These are phyloP conservation scores for Eucalyptus erythrocorys DNA, from an alignment of 345 rosid genomes.

Conservation along the genomic window DNA sequence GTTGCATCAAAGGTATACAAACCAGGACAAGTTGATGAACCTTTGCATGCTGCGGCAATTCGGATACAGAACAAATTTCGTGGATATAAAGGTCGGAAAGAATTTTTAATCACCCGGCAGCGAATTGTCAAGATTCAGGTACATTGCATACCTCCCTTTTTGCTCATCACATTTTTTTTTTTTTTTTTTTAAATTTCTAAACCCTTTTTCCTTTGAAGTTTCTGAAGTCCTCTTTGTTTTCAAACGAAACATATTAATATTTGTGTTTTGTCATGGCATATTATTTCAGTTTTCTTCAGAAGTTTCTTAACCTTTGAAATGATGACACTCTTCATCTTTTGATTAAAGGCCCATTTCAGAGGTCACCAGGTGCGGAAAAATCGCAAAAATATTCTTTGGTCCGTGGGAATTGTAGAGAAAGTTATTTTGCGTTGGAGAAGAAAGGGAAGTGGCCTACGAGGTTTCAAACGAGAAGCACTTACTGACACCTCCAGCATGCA, in stretches of 20 bases:
- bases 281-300: background rate
- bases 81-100: slow-evolving; percentile 84
- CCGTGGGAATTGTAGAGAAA: slow-evolving; percentile 87
- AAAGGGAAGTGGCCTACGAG: slow-evolving; percentile 82
- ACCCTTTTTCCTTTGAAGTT: background rate
- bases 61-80: slow-evolving; percentile 88
- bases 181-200: background rate
- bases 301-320: background rate
- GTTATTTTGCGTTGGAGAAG: slow-evolving; percentile 93
- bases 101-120: slow-evolving; percentile 58
- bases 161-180: background rate
- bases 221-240: background rate
- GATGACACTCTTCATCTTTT: background rate
- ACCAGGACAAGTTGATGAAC: slow-evolving; percentile 41
- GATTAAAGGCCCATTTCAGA: slow-evolving; percentile 77
- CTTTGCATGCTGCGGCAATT: slow-evolving; percentile 64
- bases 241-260: background rate
- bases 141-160: background rate
- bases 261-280: background rate
- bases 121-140: slow-evolving; percentile 90
- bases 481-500: slow-evolving; percentile 22
- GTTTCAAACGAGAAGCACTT: slow-evolving; percentile 59
- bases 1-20: slow-evolving; percentile 45
- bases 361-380: slow-evolving; percentile 88
- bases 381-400: slow-evolving; percentile 74